phyloP scores from a whole-genome alignment of 768 basidiomycete genomes.

The Tubosaeta brunneosetosa region DNA sequence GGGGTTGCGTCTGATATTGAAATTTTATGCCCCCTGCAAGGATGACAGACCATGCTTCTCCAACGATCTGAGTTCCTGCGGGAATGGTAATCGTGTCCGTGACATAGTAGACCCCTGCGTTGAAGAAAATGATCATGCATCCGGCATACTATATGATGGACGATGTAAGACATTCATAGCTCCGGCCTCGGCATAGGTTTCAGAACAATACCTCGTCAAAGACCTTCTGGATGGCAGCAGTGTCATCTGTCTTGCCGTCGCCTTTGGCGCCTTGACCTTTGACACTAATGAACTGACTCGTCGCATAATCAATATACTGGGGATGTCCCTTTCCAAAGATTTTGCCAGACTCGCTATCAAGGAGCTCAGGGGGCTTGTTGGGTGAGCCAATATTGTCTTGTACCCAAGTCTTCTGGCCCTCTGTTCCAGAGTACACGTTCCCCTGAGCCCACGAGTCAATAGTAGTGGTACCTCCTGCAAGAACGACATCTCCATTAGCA shows the following conservation, averaged over 20 bases:
- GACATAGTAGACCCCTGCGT: constrained; percentile 53
- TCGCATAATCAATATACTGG: constrained; percentile 57
- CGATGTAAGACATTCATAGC: background rate
- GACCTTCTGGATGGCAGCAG: constrained; percentile 54
- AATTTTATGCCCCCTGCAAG: constrained; percentile 42
- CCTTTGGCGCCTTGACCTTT: constrained; percentile 66
- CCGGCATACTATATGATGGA: constrained; percentile 48
- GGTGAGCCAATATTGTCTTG: constrained; percentile 44
- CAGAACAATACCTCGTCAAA: constrained; percentile 43
- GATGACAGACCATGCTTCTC: constrained; percentile 49
- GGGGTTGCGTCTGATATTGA: constrained; percentile 35
- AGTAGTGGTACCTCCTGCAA: constrained; percentile 33
- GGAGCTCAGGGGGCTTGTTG: constrained; percentile 49
- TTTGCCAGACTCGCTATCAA: constrained; percentile 48
- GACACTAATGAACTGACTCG: constrained; percentile 64
- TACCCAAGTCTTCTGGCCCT: constrained; percentile 39
- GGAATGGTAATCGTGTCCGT: constrained; percentile 46
- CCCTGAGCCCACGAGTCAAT: constrained; percentile 69
- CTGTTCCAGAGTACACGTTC: constrained; percentile 57
- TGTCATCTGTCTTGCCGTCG: constrained; percentile 74
- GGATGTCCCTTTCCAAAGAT: constrained; percentile 63
- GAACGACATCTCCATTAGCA: constrained; percentile 28
- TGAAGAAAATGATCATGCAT: constrained; percentile 78
- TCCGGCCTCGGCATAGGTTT: background rate
- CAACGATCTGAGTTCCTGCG: constrained; percentile 43